These are phyloP conservation scores for Obba rivulosa DNA, from an alignment of 768 basidiomycete genomes.

Conservation along the genomic window DNA sequence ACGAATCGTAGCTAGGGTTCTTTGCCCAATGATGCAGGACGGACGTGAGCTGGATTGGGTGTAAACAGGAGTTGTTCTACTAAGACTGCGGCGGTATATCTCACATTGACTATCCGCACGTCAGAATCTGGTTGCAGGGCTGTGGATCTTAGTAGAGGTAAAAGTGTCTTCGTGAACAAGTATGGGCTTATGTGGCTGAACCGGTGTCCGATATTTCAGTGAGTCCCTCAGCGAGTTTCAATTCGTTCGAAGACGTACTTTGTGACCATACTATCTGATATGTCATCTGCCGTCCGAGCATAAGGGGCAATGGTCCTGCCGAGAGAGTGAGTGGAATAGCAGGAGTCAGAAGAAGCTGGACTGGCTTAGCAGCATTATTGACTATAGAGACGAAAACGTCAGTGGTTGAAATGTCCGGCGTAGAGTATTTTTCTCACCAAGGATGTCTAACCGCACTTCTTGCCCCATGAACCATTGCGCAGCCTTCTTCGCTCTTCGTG, in stretches of 20 bases:
- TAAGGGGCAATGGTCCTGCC: neutral
- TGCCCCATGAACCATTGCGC: constrained; percentile 32
- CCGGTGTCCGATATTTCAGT: constrained; percentile 16
- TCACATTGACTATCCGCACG: constrained; percentile 58
- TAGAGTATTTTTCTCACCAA: constrained; percentile 25
- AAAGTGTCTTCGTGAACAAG: constrained; percentile 47
- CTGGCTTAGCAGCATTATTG: constrained; percentile 52
- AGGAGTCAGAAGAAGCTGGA: neutral
- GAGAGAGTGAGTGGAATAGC: no score
- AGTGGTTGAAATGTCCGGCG: constrained; percentile 22
- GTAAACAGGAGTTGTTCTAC: no score
- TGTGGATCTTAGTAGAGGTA: constrained; percentile 48
- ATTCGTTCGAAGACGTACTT: constrained; percentile 35
- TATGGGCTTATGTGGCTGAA: constrained; percentile 48
- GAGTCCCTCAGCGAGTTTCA: neutral
- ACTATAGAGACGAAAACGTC: constrained; percentile 24
- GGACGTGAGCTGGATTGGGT: no score
- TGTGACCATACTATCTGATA: constrained; percentile 34
- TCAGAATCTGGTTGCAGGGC: constrained; percentile 44
- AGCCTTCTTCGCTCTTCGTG: constrained; percentile 26
- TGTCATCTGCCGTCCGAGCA: constrained; percentile 26
- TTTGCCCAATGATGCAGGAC: no score
- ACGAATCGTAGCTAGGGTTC: no score
- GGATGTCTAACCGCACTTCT: constrained; percentile 38
- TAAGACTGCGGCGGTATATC: constrained; percentile 8